These are phyloP conservation scores for Dichomitus squalens DNA, from an alignment of 1,284 basidiomycete genomes.

Conservation along the genomic window DNA sequence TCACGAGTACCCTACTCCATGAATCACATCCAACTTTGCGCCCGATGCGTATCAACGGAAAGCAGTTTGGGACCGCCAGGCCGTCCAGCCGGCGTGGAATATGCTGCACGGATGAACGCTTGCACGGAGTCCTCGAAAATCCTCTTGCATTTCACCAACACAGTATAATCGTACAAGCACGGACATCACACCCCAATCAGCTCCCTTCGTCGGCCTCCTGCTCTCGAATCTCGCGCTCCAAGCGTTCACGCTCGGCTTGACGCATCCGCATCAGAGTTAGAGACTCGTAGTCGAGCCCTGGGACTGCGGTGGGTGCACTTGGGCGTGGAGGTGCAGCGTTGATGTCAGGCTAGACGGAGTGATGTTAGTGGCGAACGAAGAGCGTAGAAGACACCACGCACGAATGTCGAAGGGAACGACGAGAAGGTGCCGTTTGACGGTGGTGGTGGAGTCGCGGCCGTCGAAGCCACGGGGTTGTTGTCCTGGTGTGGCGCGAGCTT, in stretches of 20 bases:
- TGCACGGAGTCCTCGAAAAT: too few relatives aligned
- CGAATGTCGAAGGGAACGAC: constrained; percentile 61
- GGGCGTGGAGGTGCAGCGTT: constrained; percentile 26
- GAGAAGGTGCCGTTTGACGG: constrained; percentile 6
- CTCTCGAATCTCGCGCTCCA: constrained; percentile 78
- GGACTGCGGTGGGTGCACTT: constrained; percentile 28
- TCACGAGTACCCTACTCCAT: too few relatives aligned
- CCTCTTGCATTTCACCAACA: too few relatives aligned
- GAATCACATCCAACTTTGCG: too few relatives aligned
- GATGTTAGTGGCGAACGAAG: neutral
- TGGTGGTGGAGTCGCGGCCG: constrained; percentile 1
- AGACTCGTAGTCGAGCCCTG: constrained; percentile 76
- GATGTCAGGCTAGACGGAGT: constrained; percentile 31
- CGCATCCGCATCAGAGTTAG: constrained; percentile 80
- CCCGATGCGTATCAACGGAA: too few relatives aligned
- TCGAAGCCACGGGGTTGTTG: neutral
- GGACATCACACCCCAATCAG: neutral
- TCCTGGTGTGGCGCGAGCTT: neutral
- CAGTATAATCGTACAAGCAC: too few relatives aligned
- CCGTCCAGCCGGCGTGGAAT: too few relatives aligned
- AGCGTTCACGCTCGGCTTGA: constrained; percentile 74
- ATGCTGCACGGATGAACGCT: too few relatives aligned
- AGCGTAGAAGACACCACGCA: constrained; percentile 36
- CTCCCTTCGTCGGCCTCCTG: constrained; percentile 47
- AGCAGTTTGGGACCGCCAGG: too few relatives aligned